These are phyloP conservation scores for Fusarium sp. DNA, from an alignment of 2,329 filamentous ascomycete species.

Conservation along the genomic window DNA sequence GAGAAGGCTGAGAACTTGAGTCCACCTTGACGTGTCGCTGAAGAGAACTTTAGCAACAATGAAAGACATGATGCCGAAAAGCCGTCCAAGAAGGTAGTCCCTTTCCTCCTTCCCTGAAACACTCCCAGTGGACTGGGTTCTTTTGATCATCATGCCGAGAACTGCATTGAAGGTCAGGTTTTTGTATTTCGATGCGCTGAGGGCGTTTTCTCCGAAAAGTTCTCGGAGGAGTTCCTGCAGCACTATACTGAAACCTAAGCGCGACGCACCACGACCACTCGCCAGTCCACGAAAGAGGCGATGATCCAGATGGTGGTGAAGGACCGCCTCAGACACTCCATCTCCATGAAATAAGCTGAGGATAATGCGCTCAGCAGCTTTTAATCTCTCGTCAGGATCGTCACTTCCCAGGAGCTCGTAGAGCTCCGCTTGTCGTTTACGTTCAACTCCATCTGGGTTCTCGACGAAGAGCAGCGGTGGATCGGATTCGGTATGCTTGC, in stretches of 20 bases:
- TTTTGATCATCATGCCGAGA: constrained; percentile 66
- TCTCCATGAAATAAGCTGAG: constrained; percentile 66
- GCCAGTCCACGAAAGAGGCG: constrained; percentile 88
- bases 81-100: constrained; percentile 85
- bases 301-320: constrained; percentile 71
- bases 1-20: constrained; percentile 78
- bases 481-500: constrained; percentile 43
- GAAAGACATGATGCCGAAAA: constrained; percentile 90
- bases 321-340: constrained; percentile 64
- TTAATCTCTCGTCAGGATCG: constrained; percentile 67
- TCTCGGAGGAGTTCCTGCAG: constrained; percentile 84
- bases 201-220: constrained; percentile 68
- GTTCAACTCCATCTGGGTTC: constrained; percentile 64
- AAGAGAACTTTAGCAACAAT: constrained; percentile 83
- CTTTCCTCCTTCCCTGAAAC: constrained; percentile 80
- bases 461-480: constrained; percentile 64
- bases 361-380: constrained; percentile 70
- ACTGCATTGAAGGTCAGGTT: constrained; percentile 69
- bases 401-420: constrained; percentile 74
- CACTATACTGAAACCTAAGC: constrained; percentile 90
- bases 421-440: constrained; percentile 69
- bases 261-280: constrained; percentile 88
- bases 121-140: constrained; percentile 67
- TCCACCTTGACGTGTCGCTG: constrained; percentile 70
- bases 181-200: constrained; percentile 63